Base-by-base conservation (phyloP, 805 yeast genomes). In the Millerago galiae region DNA sequence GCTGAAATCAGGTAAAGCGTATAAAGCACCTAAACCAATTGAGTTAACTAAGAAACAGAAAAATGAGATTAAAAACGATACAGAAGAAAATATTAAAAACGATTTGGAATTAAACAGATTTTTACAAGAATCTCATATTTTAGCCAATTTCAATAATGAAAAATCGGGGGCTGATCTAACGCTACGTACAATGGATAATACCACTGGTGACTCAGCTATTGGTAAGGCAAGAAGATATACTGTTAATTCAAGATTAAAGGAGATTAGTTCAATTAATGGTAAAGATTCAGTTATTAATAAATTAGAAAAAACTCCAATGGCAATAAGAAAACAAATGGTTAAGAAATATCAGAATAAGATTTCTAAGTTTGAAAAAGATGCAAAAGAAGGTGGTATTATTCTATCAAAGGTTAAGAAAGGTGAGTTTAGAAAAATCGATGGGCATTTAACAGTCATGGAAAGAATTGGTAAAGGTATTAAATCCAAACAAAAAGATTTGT, bases 321-420 rank as follows among this genome's bases (percentile, higher is more conserved):
- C 75, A 15, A 78, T 88, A 70, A 74, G 97, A 43, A 85, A 84
- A 56, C 96, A 96, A 3, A 83, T 90, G 81, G 67, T 86, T 21
- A 64, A 69, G 29, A 72, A 79, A 35, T 74, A 81, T 36, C 62
- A 72, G 29, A 59, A 65, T 16, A 74, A 78, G 49, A 74, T 77
- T 15, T 58, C 65, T 18, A 74, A 74, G 53, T 77, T 70, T 55
- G 95, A 86, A 59, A 67, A 71, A 40, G 89, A 86, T 39, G 97
- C 99, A 8, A 74, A 69, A 47, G 91, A 91, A 15, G 95, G 95
- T 5, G 98, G 98, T 12, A 85, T 91, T 42, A 74, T 93, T n/a
- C 66, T 91, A 34, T 79, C 95, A 4, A 80, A 75, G 54, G 79
- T 72, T 24, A 72, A 70, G 52, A 81, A 79, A 62, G 90, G 88